Conservation (phyloP, 2,329 filamentous ascomycete species). For the Dendryphion nanum region DNA sequence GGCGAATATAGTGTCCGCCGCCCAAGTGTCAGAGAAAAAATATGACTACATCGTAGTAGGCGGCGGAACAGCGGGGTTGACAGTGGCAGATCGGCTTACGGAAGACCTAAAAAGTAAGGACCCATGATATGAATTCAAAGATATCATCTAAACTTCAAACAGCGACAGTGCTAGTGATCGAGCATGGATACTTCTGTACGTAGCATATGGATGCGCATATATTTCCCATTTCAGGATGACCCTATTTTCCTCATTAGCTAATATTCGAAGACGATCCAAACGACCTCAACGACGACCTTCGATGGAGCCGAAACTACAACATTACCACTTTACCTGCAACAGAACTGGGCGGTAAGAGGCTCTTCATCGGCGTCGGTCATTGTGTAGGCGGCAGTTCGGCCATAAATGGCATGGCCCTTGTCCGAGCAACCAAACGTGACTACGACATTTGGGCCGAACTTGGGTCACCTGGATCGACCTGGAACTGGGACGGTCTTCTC, state of each 20-base stretch:
- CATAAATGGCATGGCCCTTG: background rate
- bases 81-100: background rate
- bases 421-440: slow-evolving; percentile 1
- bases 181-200: background rate
- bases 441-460: slow-evolving; percentile 7
- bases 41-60: slow-evolving; percentile 1
- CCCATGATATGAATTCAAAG: background rate
- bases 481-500: slow-evolving; percentile 7
- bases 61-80: slow-evolving; percentile 1
- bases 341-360: too few relatives aligned
- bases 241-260: too few relatives aligned
- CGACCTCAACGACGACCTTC: too few relatives aligned
- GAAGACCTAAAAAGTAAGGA: background rate
- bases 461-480: slow-evolving; percentile 4
- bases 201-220: too few relatives aligned
- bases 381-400: background rate
- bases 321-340: too few relatives aligned
- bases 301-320: too few relatives aligned
- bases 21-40: background rate
- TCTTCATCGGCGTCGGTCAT: too few relatives aligned
- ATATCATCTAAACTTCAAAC: background rate
- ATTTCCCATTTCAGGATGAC: too few relatives aligned
- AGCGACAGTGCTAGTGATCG: background rate
- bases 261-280: too few relatives aligned
- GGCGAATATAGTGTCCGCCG: background rate